These are phyloP conservation scores for Bipolaris sorokiniana DNA, from an alignment of 2,329 filamentous ascomycete genomes.

Conservation along the genomic window DNA sequence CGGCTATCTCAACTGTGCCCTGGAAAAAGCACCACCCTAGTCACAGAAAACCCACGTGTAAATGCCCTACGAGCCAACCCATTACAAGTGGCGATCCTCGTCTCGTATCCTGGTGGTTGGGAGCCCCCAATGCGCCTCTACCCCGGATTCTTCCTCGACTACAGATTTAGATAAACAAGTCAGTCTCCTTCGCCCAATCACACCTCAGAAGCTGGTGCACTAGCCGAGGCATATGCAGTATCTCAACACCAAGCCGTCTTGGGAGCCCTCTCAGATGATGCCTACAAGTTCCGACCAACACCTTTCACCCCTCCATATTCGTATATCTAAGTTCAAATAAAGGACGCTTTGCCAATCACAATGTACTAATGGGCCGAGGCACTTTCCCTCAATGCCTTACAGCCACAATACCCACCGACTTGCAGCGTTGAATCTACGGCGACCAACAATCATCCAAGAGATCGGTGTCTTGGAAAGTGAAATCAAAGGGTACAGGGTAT, in stretches of 20 bases:
- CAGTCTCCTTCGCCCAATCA: conserved; percentile 6
- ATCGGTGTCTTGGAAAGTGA: neutral
- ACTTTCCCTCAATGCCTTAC: neutral
- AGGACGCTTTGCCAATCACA: neutral
- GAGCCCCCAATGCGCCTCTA: conserved; percentile 6
- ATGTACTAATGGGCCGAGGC: neutral
- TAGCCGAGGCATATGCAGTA: conserved; percentile 4
- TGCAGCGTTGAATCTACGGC: neutral
- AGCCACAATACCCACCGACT: neutral
- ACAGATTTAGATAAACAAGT: neutral
- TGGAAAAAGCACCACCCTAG: neutral
- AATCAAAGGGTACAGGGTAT: neutral
- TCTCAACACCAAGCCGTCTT: no score
- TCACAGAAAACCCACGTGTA: neutral
- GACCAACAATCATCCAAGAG: conserved; percentile 1
- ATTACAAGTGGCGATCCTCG: conserved; percentile 12
- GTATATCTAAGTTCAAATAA: neutral
- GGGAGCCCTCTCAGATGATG: neutral
- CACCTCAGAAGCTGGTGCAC: neutral
- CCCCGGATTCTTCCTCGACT: neutral
- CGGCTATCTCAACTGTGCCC: neutral
- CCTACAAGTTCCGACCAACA: no score
- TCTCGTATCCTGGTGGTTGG: conserved; percentile 21
- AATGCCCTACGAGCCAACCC: neutral
- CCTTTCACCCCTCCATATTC: neutral